A percentile compares a stretch with the other conserved stretches of the same genome.
Evolutionary conservation across 2,329 filamentous ascomycete genomes (phyloP).

Genomic region (Talaromyces sp.): DNA sequence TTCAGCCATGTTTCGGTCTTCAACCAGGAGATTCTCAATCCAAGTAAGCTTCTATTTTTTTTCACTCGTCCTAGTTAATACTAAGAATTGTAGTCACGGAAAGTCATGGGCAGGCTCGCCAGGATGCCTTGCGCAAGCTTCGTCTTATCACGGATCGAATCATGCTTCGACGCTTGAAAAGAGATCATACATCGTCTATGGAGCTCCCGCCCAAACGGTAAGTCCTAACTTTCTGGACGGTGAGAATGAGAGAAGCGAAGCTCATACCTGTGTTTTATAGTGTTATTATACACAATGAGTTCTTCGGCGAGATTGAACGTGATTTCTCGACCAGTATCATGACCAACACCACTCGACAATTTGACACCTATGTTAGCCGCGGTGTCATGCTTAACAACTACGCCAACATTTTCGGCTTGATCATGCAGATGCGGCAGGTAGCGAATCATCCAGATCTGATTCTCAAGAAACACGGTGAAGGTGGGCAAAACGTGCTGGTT

Average conservation of each 20-base stretch:
- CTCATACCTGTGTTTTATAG: constrained; percentile 23
- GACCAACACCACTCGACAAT: constrained; percentile 82
- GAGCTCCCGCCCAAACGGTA: constrained; percentile 89
- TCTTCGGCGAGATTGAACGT: constrained; percentile 93
- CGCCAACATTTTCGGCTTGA: constrained; percentile 96
- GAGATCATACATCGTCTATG: constrained; percentile 90
- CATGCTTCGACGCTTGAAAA: constrained; percentile 94
- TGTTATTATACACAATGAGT: constrained; percentile 86
- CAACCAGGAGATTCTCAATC: constrained; percentile 92
- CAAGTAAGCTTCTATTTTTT: constrained; percentile 44
- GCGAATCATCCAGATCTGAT: constrained; percentile 95
- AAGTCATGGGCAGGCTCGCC: constrained; percentile 57
- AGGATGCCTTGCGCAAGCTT: constrained; percentile 73
- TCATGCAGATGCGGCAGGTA: constrained; percentile 99
- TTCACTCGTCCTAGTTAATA: constrained; percentile 50
- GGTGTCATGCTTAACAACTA: constrained; percentile 97
- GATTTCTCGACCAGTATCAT: constrained; percentile 96
- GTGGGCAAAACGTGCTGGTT: constrained; percentile 84
- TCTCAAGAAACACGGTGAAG: constrained; percentile 79
- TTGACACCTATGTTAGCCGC: constrained; percentile 92
- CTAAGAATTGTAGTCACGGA: constrained; percentile 52
- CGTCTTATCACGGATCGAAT: constrained; percentile 87
- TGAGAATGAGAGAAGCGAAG: not conserved
- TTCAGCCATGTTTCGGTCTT: constrained; percentile 77
- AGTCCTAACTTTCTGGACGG: constrained; percentile 17